Conservation (phyloP, 2,329 filamentous ascomycete genomes). For the Cytospora paraplurivora region DNA sequence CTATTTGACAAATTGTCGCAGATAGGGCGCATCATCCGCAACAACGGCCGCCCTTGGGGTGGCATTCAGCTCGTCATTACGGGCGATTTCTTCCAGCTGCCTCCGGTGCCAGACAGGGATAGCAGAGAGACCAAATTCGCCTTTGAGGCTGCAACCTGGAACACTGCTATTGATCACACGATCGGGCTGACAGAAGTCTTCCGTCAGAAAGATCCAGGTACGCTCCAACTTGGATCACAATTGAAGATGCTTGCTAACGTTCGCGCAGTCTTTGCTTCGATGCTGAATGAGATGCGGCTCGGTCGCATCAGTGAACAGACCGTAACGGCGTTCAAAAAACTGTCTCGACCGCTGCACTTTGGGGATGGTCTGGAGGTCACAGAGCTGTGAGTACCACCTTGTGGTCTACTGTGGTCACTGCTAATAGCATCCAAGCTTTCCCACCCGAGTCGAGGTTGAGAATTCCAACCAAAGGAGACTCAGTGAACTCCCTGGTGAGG, state of each 20-base stretch:
- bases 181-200: slow-evolving; percentile 96
- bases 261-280: slow-evolving; percentile 73
- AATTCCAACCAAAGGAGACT: slow-evolving; percentile 78
- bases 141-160: slow-evolving; percentile 91
- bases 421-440: slow-evolving; percentile 59
- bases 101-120: slow-evolving; percentile 81
- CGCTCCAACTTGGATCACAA: slow-evolving; percentile 30
- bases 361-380: slow-evolving; percentile 79
- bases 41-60: slow-evolving; percentile 90
- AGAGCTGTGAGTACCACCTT: slow-evolving; percentile 62
- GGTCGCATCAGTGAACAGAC: slow-evolving; percentile 79
- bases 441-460: slow-evolving; percentile 88
- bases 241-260: slow-evolving; percentile 34
- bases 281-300: slow-evolving; percentile 97
- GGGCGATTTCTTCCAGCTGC: slow-evolving; percentile 96
- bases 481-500: slow-evolving; percentile 67
- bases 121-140: slow-evolving; percentile 78
- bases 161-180: slow-evolving; percentile 89
- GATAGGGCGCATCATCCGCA: slow-evolving; percentile 81
- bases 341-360: slow-evolving; percentile 71
- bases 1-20: slow-evolving; percentile 94
- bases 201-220: slow-evolving; percentile 82
- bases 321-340: slow-evolving; percentile 71
- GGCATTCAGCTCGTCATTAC: slow-evolving; percentile 96
- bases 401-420: slow-evolving; percentile 5